These are phyloP conservation scores for Geotrichum aggregatum DNA, from an alignment of 1,139 yeast species.

Conservation along the genomic window DNA sequence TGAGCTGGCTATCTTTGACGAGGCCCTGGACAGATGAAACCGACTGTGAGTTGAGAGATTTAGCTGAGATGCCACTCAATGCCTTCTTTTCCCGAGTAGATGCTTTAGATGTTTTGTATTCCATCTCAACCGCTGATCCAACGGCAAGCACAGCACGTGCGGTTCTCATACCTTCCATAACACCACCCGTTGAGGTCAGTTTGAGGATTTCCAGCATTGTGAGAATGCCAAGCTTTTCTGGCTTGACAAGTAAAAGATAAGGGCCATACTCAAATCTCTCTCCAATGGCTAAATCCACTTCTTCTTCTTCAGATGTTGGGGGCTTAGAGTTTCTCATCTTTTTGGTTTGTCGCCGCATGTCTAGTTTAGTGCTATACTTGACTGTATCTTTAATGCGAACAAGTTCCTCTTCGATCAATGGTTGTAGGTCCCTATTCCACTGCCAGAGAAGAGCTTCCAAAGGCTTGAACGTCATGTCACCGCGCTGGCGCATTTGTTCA, in stretches of 20 bases:
- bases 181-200: constrained; percentile 69
- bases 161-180: constrained; percentile 79
- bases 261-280: constrained; percentile 75
- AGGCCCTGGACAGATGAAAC: constrained; percentile 25
- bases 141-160: constrained; percentile 78
- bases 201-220: constrained; percentile 79
- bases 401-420: constrained; percentile 64
- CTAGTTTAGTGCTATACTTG: constrained; percentile 23
- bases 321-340: constrained; percentile 8
- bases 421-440: constrained; percentile 69
- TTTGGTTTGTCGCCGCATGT: constrained; percentile 11
- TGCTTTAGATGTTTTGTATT: constrained; percentile 64
- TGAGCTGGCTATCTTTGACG: constrained; percentile 30
- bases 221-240: constrained; percentile 79
- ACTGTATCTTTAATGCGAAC: constrained; percentile 35
- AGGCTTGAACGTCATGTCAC: constrained; percentile 47
- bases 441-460: constrained; percentile 73
- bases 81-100: constrained; percentile 48
- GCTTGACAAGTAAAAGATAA: constrained; percentile 61
- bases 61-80: constrained; percentile 32
- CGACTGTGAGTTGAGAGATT: constrained; percentile 10
- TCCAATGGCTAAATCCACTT: constrained; percentile 33
- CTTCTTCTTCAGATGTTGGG: constrained; percentile 22
- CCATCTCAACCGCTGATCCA: constrained; percentile 81
- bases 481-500: constrained; percentile 53